Conservation (phyloP, 257 asterid species). For the Parsonsia alboflavescens region DNA sequence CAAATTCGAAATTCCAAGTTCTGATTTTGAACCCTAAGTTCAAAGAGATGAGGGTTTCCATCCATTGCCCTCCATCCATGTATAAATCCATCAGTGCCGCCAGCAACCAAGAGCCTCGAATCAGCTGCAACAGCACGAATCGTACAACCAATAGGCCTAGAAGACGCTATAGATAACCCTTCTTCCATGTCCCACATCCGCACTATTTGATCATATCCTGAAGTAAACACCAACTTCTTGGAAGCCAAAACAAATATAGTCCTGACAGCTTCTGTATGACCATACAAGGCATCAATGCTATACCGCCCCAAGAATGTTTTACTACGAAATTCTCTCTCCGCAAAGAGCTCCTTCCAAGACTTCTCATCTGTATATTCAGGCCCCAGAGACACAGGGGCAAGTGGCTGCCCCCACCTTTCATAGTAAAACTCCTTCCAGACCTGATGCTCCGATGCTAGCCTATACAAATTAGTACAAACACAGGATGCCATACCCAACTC, state of each 20-base stretch:
- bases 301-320: conserved; percentile 81
- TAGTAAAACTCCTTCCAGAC: conserved; percentile 88
- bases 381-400: conserved; percentile 31
- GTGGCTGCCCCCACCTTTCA: conserved; percentile 91
- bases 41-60: conserved; percentile 71
- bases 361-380: conserved; percentile 47
- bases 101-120: conserved; percentile 71
- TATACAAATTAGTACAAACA: conserved; percentile 58
- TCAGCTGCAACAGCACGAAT: conserved; percentile 93
- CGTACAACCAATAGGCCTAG: conserved; percentile 86
- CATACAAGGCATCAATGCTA: conserved; percentile 66
- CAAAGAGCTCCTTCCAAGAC: conserved; percentile 86
- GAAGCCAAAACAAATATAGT: conserved; percentile 67
- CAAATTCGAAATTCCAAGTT: conserved; percentile 67
- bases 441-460: conserved; percentile 70
- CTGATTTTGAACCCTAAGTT: conserved; percentile 52
- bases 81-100: conserved; percentile 92
- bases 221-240: conserved; percentile 74
- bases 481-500: conserved; percentile 89
- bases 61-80: conserved; percentile 94
- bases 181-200: conserved; percentile 97
- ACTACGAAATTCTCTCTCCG: conserved; percentile 89
- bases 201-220: conserved; percentile 90
- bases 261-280: conserved; percentile 89
- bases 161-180: conserved; percentile 73